Percentiles rank a stretch among this genome's conserved stretches.
Conservation (phyloP, 176 grass and related monocot genomes). For the Panicum miliaceum region DNA sequence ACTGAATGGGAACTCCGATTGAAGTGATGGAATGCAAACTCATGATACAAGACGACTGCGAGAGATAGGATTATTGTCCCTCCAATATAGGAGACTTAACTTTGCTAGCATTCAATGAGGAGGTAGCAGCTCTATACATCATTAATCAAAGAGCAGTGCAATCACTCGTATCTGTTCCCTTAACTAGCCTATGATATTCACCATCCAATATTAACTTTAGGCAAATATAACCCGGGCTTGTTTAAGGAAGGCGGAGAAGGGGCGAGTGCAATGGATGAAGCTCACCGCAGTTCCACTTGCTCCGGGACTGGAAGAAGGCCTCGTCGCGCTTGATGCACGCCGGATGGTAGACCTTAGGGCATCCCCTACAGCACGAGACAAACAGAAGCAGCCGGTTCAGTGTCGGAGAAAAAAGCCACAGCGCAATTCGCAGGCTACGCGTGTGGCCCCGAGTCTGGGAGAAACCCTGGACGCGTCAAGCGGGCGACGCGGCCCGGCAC, state of each 20-base stretch:
- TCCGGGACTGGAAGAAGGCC: slow-evolving; percentile 76
- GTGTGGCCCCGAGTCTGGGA: background rate
- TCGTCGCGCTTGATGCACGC: slow-evolving; percentile 88
- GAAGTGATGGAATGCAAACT: background rate
- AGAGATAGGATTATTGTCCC: background rate
- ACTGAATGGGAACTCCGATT: background rate
- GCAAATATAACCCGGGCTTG: background rate
- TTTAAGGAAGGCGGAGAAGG: background rate
- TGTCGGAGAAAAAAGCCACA: background rate
- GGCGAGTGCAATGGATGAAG: background rate
- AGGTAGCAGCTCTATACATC: background rate
- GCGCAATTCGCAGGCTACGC: slow-evolving; percentile 1
- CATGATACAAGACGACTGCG: background rate
- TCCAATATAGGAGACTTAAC: background rate
- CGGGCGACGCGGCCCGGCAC: slow-evolving; percentile 1
- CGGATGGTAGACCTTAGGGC: slow-evolving; percentile 96
- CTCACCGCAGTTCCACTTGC: slow-evolving; percentile 95
- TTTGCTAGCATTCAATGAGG: background rate
- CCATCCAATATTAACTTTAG: background rate
- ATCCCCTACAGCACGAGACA: slow-evolving; percentile 61
- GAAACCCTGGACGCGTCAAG: background rate
- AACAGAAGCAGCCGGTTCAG: background rate
- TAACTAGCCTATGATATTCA: background rate
- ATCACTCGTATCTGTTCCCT: background rate
- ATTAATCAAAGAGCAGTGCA: background rate